Evolutionary conservation across 2,329 filamentous ascomycete species (phyloP).

Genomic region (Fusarium algeriense): DNA sequence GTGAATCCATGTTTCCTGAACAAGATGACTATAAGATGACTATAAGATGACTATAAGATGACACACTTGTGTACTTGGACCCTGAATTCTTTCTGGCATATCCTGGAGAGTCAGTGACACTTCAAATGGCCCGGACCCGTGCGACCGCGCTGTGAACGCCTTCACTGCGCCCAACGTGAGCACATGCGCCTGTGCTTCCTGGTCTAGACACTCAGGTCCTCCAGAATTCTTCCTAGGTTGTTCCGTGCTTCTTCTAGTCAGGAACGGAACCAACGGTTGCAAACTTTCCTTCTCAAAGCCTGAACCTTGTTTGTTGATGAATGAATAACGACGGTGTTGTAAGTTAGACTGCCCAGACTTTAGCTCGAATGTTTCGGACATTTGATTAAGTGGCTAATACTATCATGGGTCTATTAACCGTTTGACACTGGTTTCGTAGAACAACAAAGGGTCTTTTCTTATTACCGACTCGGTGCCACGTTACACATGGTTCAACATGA

Average conservation of each 20-base stretch:
- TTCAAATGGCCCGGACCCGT: conserved; percentile 1
- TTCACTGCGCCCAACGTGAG: conserved; percentile 5
- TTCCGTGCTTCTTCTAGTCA: conserved; percentile 27
- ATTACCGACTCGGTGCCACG: neutral
- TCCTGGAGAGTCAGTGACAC: conserved; percentile 19
- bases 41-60: neutral
- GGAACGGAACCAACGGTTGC: neutral
- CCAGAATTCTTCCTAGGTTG: neutral
- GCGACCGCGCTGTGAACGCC: conserved; percentile 6
- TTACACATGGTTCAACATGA: neutral
- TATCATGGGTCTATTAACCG: neutral
- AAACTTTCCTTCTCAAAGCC: conserved; percentile 6
- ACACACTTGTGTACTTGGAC: conserved; percentile 12
- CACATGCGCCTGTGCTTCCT: conserved; percentile 26
- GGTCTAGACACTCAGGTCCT: conserved; percentile 1
- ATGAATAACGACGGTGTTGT: neutral
- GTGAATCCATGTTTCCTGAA: conserved; percentile 25
- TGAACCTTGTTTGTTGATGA: conserved; percentile 17
- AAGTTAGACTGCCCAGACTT: conserved; percentile 1
- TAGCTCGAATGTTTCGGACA: conserved; percentile 12
- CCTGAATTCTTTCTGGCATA: conserved; percentile 28
- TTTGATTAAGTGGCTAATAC: conserved; percentile 16
- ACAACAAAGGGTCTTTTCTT: neutral
- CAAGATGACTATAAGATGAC: neutral
- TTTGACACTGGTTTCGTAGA: neutral